Evolutionary conservation across 1,284 basidiomycete genomes (phyloP).

Genomic region (Ganoderma sinense): DNA sequence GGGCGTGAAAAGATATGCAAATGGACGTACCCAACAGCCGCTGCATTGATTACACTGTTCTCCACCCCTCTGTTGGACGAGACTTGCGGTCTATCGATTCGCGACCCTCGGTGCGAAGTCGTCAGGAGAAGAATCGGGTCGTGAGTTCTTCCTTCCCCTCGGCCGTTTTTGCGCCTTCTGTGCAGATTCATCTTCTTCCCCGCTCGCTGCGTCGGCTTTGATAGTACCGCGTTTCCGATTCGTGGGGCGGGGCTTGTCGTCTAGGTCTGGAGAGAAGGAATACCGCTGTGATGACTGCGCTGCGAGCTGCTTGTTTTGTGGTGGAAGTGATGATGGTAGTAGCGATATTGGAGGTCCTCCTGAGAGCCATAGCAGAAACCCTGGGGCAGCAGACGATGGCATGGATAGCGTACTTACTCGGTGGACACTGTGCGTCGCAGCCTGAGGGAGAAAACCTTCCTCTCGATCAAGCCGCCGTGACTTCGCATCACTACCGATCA

Average conservation of each 20-base stretch:
- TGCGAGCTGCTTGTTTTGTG: not conserved
- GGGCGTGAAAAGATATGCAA: not conserved
- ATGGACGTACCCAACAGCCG: slow-evolving; percentile 66
- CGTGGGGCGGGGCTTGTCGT: slow-evolving; percentile 2
- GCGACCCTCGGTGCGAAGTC: slow-evolving; percentile 23
- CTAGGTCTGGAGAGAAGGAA: not conserved
- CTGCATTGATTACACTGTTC: slow-evolving; percentile 76
- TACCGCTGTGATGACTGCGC: not conserved
- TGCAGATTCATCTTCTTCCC: not conserved
- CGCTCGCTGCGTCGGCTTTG: not conserved
- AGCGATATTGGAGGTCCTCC: not conserved
- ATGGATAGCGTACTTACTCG: no score
- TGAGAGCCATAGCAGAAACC: slow-evolving; percentile 1
- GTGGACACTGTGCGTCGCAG: no score
- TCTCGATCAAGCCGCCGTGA: no score
- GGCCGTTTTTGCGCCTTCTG: not conserved
- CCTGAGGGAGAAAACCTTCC: no score
- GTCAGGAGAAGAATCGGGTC: slow-evolving; percentile 18
- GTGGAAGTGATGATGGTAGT: not conserved
- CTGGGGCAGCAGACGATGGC: no score
- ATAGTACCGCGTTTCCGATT: not conserved
- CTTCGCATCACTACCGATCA: no score
- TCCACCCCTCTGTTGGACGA: slow-evolving; percentile 83
- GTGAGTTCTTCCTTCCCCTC: slow-evolving; percentile 6
- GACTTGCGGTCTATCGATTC: slow-evolving; percentile 76